A percentile compares a stretch with the other conserved stretches of the same genome.
These are phyloP conservation scores for Fusarium sp. DNA, from an alignment of 2,329 filamentous ascomycete species.

Conservation along the genomic window DNA sequence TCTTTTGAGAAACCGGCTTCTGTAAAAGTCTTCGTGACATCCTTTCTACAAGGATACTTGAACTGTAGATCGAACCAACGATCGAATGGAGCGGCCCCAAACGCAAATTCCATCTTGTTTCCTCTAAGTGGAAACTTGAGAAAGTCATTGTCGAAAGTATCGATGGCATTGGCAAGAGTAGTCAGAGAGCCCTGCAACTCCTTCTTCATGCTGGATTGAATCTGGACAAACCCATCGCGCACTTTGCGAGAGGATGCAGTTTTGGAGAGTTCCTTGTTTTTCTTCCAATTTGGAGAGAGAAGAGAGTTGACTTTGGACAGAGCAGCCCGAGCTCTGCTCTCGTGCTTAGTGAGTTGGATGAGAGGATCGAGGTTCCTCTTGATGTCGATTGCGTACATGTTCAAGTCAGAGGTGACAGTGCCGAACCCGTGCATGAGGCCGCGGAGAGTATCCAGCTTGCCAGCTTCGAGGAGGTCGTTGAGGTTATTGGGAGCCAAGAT, in stretches of 20 bases:
- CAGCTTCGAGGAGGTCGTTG: not conserved
- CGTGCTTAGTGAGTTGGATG: slow-evolving; percentile 20
- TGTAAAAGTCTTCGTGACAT: slow-evolving; percentile 21
- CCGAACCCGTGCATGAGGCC: slow-evolving; percentile 26
- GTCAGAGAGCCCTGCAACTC: slow-evolving; percentile 3
- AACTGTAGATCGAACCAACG: slow-evolving; percentile 31
- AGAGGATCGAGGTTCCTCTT: slow-evolving; percentile 15
- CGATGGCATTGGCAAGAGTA: slow-evolving; percentile 7
- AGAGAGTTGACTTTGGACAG: slow-evolving; percentile 18
- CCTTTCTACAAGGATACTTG: slow-evolving; percentile 28
- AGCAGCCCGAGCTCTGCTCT: not conserved
- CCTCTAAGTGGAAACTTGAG: slow-evolving; percentile 19
- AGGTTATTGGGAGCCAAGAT: slow-evolving; percentile 5
- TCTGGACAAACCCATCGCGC: slow-evolving; percentile 26
- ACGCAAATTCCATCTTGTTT: slow-evolving; percentile 27
- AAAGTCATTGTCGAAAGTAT: slow-evolving; percentile 24
- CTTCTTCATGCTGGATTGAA: slow-evolving; percentile 12
- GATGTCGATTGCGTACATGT: slow-evolving; percentile 18
- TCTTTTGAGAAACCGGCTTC: slow-evolving; percentile 16
- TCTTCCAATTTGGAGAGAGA: slow-evolving; percentile 31
- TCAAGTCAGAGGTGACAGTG: slow-evolving; percentile 10
- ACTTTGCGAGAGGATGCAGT: slow-evolving; percentile 22
- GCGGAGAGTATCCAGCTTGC: slow-evolving; percentile 5
- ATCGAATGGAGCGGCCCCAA: slow-evolving; percentile 17
- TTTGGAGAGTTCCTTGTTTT: slow-evolving; percentile 28